Evolutionary conservation across 1,139 yeast species (phyloP).

Genomic region (Lodderomyces orthopsilosis): DNA sequence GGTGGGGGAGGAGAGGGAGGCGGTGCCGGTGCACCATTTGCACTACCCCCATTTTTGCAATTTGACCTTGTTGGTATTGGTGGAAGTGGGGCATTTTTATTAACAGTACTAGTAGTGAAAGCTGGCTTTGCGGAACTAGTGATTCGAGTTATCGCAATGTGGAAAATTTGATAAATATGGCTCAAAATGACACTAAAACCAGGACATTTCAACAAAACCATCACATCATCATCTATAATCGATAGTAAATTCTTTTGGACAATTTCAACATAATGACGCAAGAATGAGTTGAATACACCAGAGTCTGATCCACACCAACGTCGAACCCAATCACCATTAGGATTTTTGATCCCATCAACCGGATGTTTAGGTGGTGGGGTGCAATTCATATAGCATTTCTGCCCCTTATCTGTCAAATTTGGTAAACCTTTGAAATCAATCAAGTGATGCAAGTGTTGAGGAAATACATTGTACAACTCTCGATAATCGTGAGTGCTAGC

Average conservation of each 20-base stretch:
- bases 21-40: neutral
- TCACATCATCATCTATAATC: conserved; percentile 5
- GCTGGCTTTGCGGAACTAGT: conserved; percentile 11
- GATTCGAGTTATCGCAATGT: conserved; percentile 34
- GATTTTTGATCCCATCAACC: conserved; percentile 56
- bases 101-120: neutral
- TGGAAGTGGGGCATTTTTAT: conserved; percentile 1
- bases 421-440: conserved; percentile 35
- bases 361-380: conserved; percentile 52
- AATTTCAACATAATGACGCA: conserved; percentile 58
- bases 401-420: conserved; percentile 19
- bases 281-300: conserved; percentile 67
- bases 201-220: conserved; percentile 22
- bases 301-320: conserved; percentile 55
- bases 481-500: neutral
- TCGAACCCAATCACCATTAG: conserved; percentile 68
- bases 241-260: conserved; percentile 13
- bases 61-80: neutral
- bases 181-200: conserved; percentile 39
- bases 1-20: neutral
- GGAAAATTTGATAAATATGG: conserved; percentile 37
- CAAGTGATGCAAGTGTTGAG: conserved; percentile 38
- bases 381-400: conserved; percentile 32
- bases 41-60: neutral
- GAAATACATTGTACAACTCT: conserved; percentile 26